Evolutionary conservation across 257 asterid species (phyloP), one percentile per base, ranked within the genome.

Genomic region (Forsythia suspensa): DNA sequence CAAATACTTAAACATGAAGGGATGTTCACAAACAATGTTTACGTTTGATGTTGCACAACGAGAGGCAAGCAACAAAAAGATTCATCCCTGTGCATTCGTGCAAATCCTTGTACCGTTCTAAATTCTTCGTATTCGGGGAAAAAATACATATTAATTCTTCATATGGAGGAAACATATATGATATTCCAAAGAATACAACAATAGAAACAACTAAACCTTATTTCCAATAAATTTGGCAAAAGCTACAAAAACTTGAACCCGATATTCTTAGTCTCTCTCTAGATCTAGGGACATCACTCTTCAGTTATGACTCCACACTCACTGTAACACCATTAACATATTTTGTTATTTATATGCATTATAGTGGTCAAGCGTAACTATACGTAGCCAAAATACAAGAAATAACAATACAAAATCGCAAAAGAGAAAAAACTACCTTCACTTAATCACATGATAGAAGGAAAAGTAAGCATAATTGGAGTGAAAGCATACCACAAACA

Each of bases 401-500:
- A 48, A 48, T 48, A n/a, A 18, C 21, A 57, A 4, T 57, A 6
- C 29, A 57, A n/a, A 57, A 18, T 57, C 66, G 4, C 66, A n/a
- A n/a, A 57, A 6, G 29, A 57, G 29, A n/a, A 57, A n/a, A 16
- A n/a, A n/a, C 29, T 57, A n/a, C 34, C 18, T 3, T 57, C 16
- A 29, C 70, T 3, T 3, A 59, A 10, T 63, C 40, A 63, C 39
- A 4, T 61, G n/a, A 9, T 63, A 9, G 70, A 63, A 24, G 70
- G 2, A 61, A 61, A 61, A 61, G 70, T 29, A 29, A 63, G 24
- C 39, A 63, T 29, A 29, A 29, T 24, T 63, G 15, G 29, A 8
- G 65, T 2, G 74, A 52, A 76, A 18, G n/a, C 86, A 43, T 87
- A 91, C 97, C 97, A 74, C 97, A 92, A 76, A 92, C 93, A 79